Percentiles rank a stretch among this genome's conserved stretches.
These are phyloP conservation scores for Rhizopus microsporus DNA, from an alignment of 371 early-diverging fungal species.

Conservation along the genomic window DNA sequence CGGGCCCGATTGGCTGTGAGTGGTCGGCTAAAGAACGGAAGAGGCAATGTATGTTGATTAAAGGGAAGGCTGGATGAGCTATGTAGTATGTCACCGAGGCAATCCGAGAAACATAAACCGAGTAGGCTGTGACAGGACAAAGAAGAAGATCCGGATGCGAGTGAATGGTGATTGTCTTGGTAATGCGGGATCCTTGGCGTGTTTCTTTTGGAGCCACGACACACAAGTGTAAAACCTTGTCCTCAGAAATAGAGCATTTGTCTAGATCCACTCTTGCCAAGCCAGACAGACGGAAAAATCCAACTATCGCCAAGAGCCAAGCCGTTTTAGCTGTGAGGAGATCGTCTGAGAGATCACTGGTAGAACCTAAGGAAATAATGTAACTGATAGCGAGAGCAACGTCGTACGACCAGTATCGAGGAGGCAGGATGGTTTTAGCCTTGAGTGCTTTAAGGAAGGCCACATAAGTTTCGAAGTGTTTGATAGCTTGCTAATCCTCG, in stretches of 20 bases:
- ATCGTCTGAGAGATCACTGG: neutral
- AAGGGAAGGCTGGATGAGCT: conserved; percentile 9
- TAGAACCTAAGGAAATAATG: conserved; percentile 2
- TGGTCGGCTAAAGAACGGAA: conserved; percentile 13
- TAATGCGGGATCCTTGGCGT: neutral
- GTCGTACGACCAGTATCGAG: conserved; percentile 1
- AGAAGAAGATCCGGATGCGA: conserved; percentile 10
- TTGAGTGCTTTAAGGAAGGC: conserved; percentile 9
- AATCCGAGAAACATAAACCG: neutral
- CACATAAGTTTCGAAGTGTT: neutral
- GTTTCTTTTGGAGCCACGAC: conserved; percentile 22
- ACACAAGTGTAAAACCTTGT: neutral
- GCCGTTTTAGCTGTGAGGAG: conserved; percentile 9
- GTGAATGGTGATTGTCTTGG: neutral
- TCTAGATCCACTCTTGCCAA: conserved; percentile 21
- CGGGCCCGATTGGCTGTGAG: no score
- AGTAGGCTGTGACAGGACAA: conserved; percentile 21
- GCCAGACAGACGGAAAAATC: conserved; percentile 31
- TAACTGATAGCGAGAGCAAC: conserved; percentile 5
- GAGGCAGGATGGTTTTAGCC: conserved; percentile 10
- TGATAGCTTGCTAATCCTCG: neutral
- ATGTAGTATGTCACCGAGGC: no score
- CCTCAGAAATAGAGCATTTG: neutral
- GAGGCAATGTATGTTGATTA: conserved; percentile 10
- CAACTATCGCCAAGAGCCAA: conserved; percentile 21